A percentile compares a stretch with the other conserved stretches of the same genome.
These are phyloP conservation scores for Entomortierella beljakovae DNA, from an alignment of 192 early-diverging fungal genomes.

Conservation along the genomic window DNA sequence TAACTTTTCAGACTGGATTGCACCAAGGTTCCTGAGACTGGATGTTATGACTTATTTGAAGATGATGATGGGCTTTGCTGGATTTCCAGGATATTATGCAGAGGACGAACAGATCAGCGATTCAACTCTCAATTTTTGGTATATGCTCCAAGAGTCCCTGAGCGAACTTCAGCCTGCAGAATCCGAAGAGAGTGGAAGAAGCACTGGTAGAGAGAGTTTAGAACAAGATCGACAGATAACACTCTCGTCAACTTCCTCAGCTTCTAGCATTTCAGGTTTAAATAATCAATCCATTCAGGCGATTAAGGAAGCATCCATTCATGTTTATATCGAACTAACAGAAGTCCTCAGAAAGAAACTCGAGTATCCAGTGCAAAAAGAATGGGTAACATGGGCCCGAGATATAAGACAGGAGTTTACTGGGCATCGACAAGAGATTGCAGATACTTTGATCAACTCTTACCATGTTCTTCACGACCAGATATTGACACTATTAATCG, in stretches of 20 bases:
- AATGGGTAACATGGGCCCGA: conserved; percentile 67
- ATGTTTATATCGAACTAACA: conserved; percentile 64
- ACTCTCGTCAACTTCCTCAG: conserved; percentile 33
- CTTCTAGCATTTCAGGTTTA: conserved; percentile 30
- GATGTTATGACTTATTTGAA: conserved; percentile 59
- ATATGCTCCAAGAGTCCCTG: conserved; percentile 74
- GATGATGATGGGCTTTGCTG: conserved; percentile 73
- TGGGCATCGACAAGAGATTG: conserved; percentile 77
- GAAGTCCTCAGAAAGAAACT: conserved; percentile 67
- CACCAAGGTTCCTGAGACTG: conserved; percentile 51
- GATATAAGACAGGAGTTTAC: conserved; percentile 69
- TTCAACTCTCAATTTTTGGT: conserved; percentile 80
- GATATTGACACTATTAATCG: conserved; percentile 62
- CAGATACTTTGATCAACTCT: conserved; percentile 75
- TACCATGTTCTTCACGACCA: conserved; percentile 74
- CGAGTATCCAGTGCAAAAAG: conserved; percentile 62
- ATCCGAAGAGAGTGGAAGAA: conserved; percentile 17
- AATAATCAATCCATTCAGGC: conserved; percentile 31
- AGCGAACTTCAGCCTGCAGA: conserved; percentile 59
- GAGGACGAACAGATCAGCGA: conserved; percentile 78
- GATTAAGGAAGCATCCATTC: conserved; percentile 56
- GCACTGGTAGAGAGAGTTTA: background rate
- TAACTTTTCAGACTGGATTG: conserved; percentile 65
- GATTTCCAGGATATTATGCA: conserved; percentile 76
- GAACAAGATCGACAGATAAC: conserved; percentile 24